These are phyloP conservation scores for Geum urbanum DNA, from an alignment of 306 rosid species.

Conservation along the genomic window DNA sequence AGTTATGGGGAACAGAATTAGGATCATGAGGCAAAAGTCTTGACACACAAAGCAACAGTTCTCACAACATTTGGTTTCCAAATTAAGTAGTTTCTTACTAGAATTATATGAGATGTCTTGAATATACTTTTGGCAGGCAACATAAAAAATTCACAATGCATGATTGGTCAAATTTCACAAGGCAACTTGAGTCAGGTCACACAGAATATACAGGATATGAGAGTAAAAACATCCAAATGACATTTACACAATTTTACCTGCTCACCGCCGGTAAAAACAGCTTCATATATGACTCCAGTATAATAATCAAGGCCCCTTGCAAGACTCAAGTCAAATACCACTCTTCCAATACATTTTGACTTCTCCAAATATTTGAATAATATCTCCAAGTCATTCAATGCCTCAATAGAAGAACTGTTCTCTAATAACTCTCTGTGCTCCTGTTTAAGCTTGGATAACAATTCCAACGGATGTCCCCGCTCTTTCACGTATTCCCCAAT, in stretches of 20 bases:
- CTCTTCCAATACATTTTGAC: slow-evolving; percentile 59
- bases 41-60: too few relatives aligned
- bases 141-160: too few relatives aligned
- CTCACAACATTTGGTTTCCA: background rate
- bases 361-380: slow-evolving; percentile 74
- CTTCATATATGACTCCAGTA: slow-evolving; percentile 92
- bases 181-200: background rate
- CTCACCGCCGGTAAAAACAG: slow-evolving; percentile 76
- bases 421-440: slow-evolving; percentile 63
- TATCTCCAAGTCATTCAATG: slow-evolving; percentile 73
- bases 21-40: background rate
- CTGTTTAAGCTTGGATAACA: slow-evolving; percentile 62
- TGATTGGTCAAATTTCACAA: background rate
- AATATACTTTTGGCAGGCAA: background rate
- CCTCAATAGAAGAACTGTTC: slow-evolving; percentile 53
- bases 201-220: background rate
- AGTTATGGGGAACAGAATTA: background rate
- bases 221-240: background rate
- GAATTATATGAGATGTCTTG: background rate
- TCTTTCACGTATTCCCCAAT: slow-evolving; percentile 73
- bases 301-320: slow-evolving; percentile 98
- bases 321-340: slow-evolving; percentile 93
- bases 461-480: slow-evolving; percentile 74
- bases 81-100: background rate
- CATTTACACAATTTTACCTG: slow-evolving; percentile 50